Percentiles rank a stretch among this genome's conserved stretches.
Evolutionary conservation across 306 rosid genomes (phyloP).

Genomic region (Mimosa bimucronata): DNA sequence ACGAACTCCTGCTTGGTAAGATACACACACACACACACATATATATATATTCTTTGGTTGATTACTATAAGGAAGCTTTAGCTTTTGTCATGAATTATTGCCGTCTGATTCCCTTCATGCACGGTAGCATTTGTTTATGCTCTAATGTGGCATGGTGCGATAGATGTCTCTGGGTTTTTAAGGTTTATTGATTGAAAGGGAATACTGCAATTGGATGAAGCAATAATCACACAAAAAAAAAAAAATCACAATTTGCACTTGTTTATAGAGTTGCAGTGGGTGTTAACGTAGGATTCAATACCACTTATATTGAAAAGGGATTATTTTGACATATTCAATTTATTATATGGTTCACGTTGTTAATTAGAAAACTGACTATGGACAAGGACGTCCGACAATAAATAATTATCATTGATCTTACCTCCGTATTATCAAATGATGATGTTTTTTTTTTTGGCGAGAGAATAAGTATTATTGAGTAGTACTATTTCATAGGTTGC

Average conservation of each 20-base stretch:
- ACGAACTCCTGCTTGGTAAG: slow-evolving; percentile 95
- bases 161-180: slow-evolving; percentile 11
- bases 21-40: too few relatives aligned
- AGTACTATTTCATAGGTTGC: not conserved
- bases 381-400: not conserved
- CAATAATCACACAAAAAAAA: not conserved
- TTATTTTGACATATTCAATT: not conserved
- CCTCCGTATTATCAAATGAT: slow-evolving; percentile 8
- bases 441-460: slow-evolving; percentile 1
- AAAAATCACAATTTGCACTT: slow-evolving; percentile 26
- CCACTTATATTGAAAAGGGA: not conserved
- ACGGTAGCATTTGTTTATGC: slow-evolving; percentile 13
- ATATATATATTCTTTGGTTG: not conserved
- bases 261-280: not conserved
- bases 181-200: not conserved
- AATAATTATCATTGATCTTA: slow-evolving; percentile 7
- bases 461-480: not conserved
- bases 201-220: slow-evolving; percentile 7
- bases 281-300: not conserved
- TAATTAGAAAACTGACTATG: slow-evolving; percentile 29
- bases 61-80: not conserved
- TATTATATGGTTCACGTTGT: slow-evolving; percentile 22
- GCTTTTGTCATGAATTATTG: slow-evolving; percentile 26
- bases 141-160: slow-evolving; percentile 17
- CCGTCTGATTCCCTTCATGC: slow-evolving; percentile 14